Evolutionary conservation across 768 basidiomycete genomes (phyloP), one percentile per base, ranked within the genome.

Genomic region (Mycena vitilis): DNA sequence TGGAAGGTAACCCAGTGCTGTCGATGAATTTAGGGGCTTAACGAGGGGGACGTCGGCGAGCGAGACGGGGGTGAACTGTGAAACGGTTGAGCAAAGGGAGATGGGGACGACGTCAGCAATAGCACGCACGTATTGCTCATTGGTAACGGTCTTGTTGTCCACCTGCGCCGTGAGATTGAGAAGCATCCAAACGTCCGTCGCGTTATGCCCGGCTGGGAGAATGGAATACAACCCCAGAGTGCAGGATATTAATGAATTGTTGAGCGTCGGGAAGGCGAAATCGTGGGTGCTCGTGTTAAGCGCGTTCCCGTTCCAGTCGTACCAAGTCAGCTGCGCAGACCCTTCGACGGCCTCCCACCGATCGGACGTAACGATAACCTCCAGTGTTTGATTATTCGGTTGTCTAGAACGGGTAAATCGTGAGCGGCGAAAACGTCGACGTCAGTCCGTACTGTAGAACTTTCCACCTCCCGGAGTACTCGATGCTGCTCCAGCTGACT

Each of bases 381-480:
- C 80, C 48, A 89, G 71, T 20, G 82, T 83, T 73, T 85, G 75
- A 57, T 83, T 86, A 15, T 76, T 78, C 2, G 84, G 80, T n/a
- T 12, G 82, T 84, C 87, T 86, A 89, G 78, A 89, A 88, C 22
- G 88, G 86, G 65, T 85, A 86, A 68, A 88, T 81, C 58, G 80
- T 76, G 36, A 88, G 76, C 12, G 88, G 85, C 0, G 82, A 77
- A 72, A 83, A 88, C 7, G 79, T 78, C 22, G 75, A 76, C 16
- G 84, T 76, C 68, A 86, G 73, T 23, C 82, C 86, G 70, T 88
- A 88, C 65, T 89, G 83, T 63, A 87, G 77, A 3, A 86, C 87
- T 75, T 89, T 88, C 88, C 87, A 88, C 23, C 88, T 76, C 10
- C 88, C 87, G 7, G 85, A 86, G 71, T 87, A 86, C 71, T 88